Base-by-base conservation (phyloP, 1,284 basidiomycete species). In the Ceraceosorus guamensis region DNA sequence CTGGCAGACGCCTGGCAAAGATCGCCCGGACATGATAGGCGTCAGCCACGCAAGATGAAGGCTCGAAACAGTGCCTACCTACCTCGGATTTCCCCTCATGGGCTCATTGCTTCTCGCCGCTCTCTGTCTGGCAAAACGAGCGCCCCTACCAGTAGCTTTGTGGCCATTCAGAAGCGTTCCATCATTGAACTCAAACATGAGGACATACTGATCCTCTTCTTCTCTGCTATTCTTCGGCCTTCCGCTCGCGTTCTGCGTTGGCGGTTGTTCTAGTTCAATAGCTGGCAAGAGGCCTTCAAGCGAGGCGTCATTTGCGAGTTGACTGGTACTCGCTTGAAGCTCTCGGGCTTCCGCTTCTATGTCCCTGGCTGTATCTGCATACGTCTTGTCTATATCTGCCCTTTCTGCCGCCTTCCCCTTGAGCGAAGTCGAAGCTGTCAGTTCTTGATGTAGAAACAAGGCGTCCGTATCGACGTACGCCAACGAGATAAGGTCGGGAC, bases 401-500 rank as follows among this genome's bases (percentile, higher is more conserved):
- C 52, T 10, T 11, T 16, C 56, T 46, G 34, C 48, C 46, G 8
- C 58, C 50, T 34, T 50, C 30, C 64, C 62, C 16, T 75, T 68
- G 60, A 80, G 80, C 24, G 24, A 24, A 3, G 24, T 24, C 24
- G 24, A 24, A 24, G 24, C 24, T 24, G 24, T 24, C 24, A 24
- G 3, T 24, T 24, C 24, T 24, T 24, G 24, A 53, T 87, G 82
- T 46, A 86, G 80, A 52, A 82, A 81, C 8, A 89, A 73, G 52
- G 87, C 82, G 49, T 83, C 81, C 43, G 79, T 77, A 46, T 87
- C 84, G 60, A 88, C 85, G 71, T 91, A 92, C 13, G 87, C 86
- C 67, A 93, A 91, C 49, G 82, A 84, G 63, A 93, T 81, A 43
- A 89, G 79, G 59, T 87, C 84, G 1, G 90, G 90, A 30, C 91